Evolutionary conservation across 352 stramenopile genomes (phyloP).

Genomic region (Pythium coloratum): DNA sequence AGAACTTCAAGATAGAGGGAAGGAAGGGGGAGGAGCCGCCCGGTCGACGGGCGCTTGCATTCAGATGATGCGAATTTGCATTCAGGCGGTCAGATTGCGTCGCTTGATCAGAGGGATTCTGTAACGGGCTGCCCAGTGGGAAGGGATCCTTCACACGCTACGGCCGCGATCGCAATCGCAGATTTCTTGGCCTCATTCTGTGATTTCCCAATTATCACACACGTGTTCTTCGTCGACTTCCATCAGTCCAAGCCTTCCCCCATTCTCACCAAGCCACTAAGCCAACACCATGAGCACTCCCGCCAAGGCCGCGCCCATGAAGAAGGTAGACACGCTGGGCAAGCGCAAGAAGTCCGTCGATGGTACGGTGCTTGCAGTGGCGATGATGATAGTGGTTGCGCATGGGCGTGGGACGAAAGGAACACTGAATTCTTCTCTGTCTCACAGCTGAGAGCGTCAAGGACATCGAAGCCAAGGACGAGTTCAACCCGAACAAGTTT

Average conservation of each 20-base stretch:
- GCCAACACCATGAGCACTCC: conserved; percentile 17
- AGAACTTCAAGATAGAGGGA: conserved; percentile 30
- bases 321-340: conserved; percentile 81
- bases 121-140: conserved; percentile 1
- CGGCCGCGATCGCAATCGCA: too few relatives aligned
- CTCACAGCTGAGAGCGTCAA: conserved; percentile 73
- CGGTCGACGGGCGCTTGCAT: conserved; percentile 9
- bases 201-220: conserved; percentile 11
- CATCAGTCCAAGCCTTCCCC: background rate
- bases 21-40: background rate
- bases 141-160: background rate
- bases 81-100: conserved; percentile 12
- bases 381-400: conserved; percentile 6
- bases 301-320: conserved; percentile 45
- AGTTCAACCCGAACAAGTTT: conserved; percentile 86
- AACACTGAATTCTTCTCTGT: background rate
- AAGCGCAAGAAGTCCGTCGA: conserved; percentile 90
- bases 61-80: conserved; percentile 22
- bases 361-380: conserved; percentile 32
- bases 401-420: background rate
- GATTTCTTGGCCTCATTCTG: background rate
- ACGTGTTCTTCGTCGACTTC: conserved; percentile 5
- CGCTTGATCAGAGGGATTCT: background rate
- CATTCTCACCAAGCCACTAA: background rate
- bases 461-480: conserved; percentile 79